Conservation (phyloP, 2,329 filamentous ascomycete genomes). For the Talaromyces pinophilus region DNA sequence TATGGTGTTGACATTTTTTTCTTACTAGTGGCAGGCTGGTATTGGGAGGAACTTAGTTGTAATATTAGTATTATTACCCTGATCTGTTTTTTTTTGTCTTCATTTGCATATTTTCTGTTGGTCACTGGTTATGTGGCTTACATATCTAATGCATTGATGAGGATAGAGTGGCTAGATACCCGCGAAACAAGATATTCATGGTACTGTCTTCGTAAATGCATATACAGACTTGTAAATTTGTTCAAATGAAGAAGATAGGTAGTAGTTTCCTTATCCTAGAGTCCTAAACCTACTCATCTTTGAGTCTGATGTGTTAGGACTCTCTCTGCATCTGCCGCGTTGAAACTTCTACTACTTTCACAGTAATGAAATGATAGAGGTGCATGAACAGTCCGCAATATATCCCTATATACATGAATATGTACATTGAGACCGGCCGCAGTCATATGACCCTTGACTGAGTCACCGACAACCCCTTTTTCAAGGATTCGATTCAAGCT, state of each 20-base stretch:
- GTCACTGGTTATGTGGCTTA: neutral
- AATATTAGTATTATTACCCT: slow-evolving; percentile 22
- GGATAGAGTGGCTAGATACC: slow-evolving; percentile 20
- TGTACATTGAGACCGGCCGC: neutral
- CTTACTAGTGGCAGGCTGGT: slow-evolving; percentile 26
- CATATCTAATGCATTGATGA: slow-evolving; percentile 25
- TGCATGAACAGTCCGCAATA: too few species aligned
- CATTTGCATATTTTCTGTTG: slow-evolving; percentile 12
- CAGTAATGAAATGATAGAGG: too few species aligned
- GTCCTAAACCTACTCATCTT: too few species aligned
- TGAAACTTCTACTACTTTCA: too few species aligned
- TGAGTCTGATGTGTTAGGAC: too few species aligned
- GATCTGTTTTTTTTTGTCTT: neutral
- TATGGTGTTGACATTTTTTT: slow-evolving; percentile 27
- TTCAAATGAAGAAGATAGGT: too few species aligned
- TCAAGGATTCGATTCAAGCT: neutral
- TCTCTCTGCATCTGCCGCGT: too few species aligned
- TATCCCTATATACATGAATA: neutral
- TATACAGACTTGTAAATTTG: too few species aligned
- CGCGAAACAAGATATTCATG: slow-evolving; percentile 34
- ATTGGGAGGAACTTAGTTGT: slow-evolving; percentile 24
- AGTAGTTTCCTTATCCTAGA: too few species aligned
- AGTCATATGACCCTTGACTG: neutral
- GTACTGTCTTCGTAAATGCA: neutral
- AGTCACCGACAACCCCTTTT: too few species aligned